phyloP scores from a whole-genome alignment of 768 basidiomycete species.

The Termitomyces sp. region DNA sequence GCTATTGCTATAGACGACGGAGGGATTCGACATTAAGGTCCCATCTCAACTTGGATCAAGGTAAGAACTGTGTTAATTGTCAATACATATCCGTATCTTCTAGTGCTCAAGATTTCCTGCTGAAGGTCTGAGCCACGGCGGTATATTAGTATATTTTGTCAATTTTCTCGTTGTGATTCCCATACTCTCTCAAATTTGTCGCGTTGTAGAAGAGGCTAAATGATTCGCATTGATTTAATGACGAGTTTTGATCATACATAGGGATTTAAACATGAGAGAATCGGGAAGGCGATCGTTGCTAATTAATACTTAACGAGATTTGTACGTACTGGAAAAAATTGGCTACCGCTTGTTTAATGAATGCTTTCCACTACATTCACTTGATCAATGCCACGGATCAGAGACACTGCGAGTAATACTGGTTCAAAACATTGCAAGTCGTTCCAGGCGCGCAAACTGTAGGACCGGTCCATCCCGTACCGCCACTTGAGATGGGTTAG shows the following conservation, averaged over 20 bases:
- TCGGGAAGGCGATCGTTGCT: not conserved
- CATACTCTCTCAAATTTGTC: too few species aligned
- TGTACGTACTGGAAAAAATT: not conserved
- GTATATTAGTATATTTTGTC: too few species aligned
- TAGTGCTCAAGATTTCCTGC: too few species aligned
- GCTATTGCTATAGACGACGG: too few species aligned
- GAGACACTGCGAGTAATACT: constrained; percentile 28
- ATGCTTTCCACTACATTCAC: not conserved
- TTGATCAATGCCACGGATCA: constrained; percentile 5
- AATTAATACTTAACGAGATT: not conserved
- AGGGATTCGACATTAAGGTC: too few species aligned
- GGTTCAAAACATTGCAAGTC: constrained; percentile 22
- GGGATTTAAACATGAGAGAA: not conserved
- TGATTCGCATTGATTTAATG: too few species aligned
- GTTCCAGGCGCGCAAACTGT: constrained; percentile 23
- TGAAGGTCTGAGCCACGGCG: too few species aligned
- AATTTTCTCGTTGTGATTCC: too few species aligned
- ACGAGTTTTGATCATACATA: not conserved
- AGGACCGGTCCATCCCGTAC: constrained; percentile 23
- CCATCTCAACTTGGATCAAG: too few species aligned
- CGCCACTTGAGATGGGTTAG: constrained; percentile 17
- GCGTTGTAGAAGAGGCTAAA: too few species aligned
- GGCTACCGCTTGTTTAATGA: not conserved
- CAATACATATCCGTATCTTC: too few species aligned
- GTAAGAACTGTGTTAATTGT: too few species aligned